Percentiles rank a stretch among this genome's conserved stretches.
phyloP scores from a whole-genome alignment of 352 stramenopile species.

The Pythium grandisporangium region DNA sequence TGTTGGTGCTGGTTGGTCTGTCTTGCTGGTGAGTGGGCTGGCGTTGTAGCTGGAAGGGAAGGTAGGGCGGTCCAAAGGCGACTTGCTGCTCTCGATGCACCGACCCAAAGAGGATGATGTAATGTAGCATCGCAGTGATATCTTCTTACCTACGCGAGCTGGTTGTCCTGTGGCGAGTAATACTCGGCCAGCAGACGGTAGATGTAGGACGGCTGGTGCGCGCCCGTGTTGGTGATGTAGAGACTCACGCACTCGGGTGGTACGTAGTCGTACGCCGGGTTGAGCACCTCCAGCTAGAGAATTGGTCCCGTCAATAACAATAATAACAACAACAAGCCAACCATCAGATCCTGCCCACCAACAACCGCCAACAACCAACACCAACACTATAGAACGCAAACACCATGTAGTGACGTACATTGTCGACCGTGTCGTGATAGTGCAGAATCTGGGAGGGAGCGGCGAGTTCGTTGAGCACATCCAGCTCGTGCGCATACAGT shows the following conservation, averaged over 20 bases:
- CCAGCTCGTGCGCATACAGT: conserved; percentile 96
- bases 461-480: conserved; percentile 91
- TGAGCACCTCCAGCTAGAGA: conserved; percentile 90
- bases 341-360: no score
- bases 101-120: no score
- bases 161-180: conserved; percentile 96
- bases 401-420: conserved; percentile 40
- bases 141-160: conserved; percentile 41
- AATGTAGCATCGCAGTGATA: no score
- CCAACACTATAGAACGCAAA: no score
- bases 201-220: conserved; percentile 98
- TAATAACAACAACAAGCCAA: no score
- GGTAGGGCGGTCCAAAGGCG: no score
- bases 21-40: no score
- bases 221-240: conserved; percentile 97
- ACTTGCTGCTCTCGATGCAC: no score
- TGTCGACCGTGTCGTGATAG: conserved; percentile 86
- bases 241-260: conserved; percentile 95
- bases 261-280: conserved; percentile 97
- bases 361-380: no score
- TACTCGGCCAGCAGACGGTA: conserved; percentile 98
- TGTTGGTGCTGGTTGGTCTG: no score
- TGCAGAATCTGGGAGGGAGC: conserved; percentile 83
- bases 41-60: no score
- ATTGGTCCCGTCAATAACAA: no score